Percentiles rank a stretch among this genome's conserved stretches.
Conservation (phyloP, 768 basidiomycete genomes). For the Galerina marginata region DNA sequence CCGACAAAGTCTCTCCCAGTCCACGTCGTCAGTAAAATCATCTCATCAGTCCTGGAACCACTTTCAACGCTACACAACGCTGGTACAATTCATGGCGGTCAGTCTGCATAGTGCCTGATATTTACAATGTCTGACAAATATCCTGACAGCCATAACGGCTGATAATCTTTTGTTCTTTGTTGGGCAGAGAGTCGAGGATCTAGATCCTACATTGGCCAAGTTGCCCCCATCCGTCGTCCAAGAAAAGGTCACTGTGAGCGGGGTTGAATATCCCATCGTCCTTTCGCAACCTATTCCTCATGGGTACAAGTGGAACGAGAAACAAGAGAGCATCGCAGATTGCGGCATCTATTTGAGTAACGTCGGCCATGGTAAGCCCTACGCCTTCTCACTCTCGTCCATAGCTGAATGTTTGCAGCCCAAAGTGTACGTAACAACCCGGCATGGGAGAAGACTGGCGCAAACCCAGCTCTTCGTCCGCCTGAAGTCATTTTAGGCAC, state of each 20-base stretch:
- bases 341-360: background rate
- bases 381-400: too few species aligned
- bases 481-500: too few species aligned
- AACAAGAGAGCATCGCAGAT: background rate
- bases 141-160: background rate
- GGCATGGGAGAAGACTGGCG: too few species aligned
- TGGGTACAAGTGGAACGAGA: background rate
- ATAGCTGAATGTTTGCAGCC: too few species aligned
- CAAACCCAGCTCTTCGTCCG: too few species aligned
- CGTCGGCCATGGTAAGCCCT: background rate
- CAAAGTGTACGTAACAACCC: too few species aligned
- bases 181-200: background rate
- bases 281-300: background rate
- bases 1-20: background rate
- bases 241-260: background rate
- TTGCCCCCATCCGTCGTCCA: too few species aligned
- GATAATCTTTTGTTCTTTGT: background rate
- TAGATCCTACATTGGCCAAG: background rate
- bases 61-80: background rate
- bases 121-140: too few species aligned
- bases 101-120: too few species aligned
- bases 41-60: background rate
- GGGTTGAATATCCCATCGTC: background rate
- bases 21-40: background rate
- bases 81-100: too few species aligned